Evolutionary conservation across 768 basidiomycete species (phyloP), one percentile per base, ranked within the genome.

Genomic region (Phallus indusiatus): DNA sequence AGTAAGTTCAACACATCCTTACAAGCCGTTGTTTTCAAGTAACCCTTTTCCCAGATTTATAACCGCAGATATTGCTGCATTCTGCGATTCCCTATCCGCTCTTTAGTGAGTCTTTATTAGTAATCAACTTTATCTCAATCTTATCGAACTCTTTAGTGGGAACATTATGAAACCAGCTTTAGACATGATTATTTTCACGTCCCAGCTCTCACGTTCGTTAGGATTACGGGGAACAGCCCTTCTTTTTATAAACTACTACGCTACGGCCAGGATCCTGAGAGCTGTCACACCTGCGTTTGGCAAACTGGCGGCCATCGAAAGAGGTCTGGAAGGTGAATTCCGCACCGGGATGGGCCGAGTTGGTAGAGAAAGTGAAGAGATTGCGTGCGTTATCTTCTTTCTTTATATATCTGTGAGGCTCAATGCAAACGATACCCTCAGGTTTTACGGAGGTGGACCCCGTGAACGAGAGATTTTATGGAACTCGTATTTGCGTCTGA

Each of bases 221-320:
- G 94, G 94, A 11, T 74, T 86, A 0, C 81, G 86, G n/a, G 95
- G 94, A 1, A 91, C 88, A 0, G 59, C 85, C 1, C 74, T 94
- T 5, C 76, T 97, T 10, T 90, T 90, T 66, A 74, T 75, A 24
- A 94, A 91, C 64, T 95, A 97, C 68, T 88, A 90, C 57, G 72
- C 83, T n/a, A 98, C 94, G 0, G 88, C 88, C 2, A 76, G 81
- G 62, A 86, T 96, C 46, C 72, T 97, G 3, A 78, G 84, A 24
- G 84, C 86, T 3, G 93, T 90, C 5, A 94, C 95, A 0, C 95
- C 94, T 0, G 88, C 94, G 0, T 98, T 98, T 71, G 95, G 94
- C 0, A 81, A 84, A 35, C 77, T 97, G 14, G 92, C 94, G 0
- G 89, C 90, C 0, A 80, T 88, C 3, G 93, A 96, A 68, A 93